These are phyloP conservation scores for Rutstroemia sp. DNA, from an alignment of 2,329 filamentous ascomycete genomes.

Conservation along the genomic window DNA sequence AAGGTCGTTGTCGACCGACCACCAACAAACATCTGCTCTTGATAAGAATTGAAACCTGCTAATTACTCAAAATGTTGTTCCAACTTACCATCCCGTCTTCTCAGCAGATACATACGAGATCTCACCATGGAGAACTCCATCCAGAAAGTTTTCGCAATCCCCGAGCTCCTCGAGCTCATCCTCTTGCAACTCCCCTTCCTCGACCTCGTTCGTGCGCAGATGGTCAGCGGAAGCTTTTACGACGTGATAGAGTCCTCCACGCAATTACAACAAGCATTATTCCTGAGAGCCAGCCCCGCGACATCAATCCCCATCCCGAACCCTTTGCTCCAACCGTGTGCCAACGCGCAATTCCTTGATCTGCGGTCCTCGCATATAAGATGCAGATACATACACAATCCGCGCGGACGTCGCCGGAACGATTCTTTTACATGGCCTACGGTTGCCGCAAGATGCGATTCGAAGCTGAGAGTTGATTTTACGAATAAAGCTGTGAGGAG, in stretches of 20 bases:
- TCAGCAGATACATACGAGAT: background rate
- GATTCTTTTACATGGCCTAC: constrained; percentile 1
- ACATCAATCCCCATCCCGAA: constrained; percentile 1
- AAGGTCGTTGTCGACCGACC: background rate
- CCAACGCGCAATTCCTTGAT: constrained; percentile 6
- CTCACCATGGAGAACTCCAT: background rate
- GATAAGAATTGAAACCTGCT: no score
- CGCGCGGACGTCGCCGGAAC: background rate
- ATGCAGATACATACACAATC: constrained; percentile 2
- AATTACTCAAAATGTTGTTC: background rate
- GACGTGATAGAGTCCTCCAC: constrained; percentile 3
- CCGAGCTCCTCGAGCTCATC: constrained; percentile 5
- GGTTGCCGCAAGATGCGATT: background rate
- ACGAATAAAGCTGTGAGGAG: background rate
- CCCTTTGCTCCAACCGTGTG: constrained; percentile 1
- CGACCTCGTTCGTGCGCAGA: constrained; percentile 7
- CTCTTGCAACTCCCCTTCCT: constrained; percentile 3
- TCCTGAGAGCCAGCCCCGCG: background rate
- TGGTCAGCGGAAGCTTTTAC: background rate
- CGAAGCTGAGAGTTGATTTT: background rate
- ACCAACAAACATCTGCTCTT: background rate
- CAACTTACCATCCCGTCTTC: background rate
- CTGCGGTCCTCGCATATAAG: background rate
- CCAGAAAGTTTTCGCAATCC: constrained; percentile 2
- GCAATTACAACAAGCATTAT: constrained; percentile 1